phyloP scores from a whole-genome alignment of 2,329 filamentous ascomycete genomes.

The Neoscytalidium dimidiatum region DNA sequence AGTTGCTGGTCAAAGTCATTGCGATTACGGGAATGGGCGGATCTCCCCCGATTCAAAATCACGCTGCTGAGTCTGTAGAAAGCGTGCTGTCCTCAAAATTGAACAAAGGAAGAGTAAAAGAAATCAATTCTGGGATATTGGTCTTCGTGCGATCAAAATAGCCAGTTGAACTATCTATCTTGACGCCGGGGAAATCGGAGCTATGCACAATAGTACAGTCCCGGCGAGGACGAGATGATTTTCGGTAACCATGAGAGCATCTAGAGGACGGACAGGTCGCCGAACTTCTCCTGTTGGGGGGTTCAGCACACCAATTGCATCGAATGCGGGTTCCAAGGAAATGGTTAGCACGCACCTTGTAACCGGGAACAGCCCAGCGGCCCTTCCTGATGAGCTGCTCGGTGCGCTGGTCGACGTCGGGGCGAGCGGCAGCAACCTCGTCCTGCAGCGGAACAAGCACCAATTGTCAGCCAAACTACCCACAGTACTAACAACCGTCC shows the following conservation, averaged over 20 bases:
- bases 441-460: slow-evolving; percentile 59
- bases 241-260: slow-evolving; percentile 28
- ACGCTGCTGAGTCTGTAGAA: not conserved
- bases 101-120: not conserved
- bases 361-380: slow-evolving; percentile 96
- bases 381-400: slow-evolving; percentile 93
- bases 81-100: not conserved
- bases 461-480: slow-evolving; percentile 25
- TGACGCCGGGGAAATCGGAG: slow-evolving; percentile 14
- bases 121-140: slow-evolving; percentile 16
- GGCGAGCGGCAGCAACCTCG: slow-evolving; percentile 89
- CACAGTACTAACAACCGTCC: slow-evolving; percentile 6
- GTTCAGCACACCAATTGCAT: slow-evolving; percentile 47
- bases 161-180: slow-evolving; percentile 20
- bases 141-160: slow-evolving; percentile 18
- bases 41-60: too few species aligned
- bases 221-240: slow-evolving; percentile 17
- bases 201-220: slow-evolving; percentile 20
- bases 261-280: slow-evolving; percentile 94
- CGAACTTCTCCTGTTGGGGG: slow-evolving; percentile 85
- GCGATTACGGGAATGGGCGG: too few species aligned
- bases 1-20: too few species aligned
- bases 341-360: slow-evolving; percentile 73
- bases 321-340: not conserved
- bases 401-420: slow-evolving; percentile 97